These are phyloP conservation scores for Periconia sp. DNA, from an alignment of 2,329 filamentous ascomycete species.

Conservation along the genomic window DNA sequence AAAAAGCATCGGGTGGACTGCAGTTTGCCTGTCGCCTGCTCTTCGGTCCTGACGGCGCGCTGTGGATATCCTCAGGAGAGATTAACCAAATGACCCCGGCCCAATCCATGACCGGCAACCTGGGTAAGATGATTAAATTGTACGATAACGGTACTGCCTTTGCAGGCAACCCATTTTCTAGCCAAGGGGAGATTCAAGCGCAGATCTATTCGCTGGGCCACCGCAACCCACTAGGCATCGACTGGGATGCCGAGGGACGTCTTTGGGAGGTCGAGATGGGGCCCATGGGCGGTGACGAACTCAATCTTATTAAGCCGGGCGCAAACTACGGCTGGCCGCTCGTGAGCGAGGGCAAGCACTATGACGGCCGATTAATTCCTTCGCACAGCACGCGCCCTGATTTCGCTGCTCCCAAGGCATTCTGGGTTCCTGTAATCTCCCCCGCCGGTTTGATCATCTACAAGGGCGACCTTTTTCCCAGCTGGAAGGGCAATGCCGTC, in stretches of 20 bases:
- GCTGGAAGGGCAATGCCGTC: slow-evolving; percentile 20
- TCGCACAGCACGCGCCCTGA: slow-evolving; percentile 17
- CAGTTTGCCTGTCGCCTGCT: slow-evolving; percentile 19
- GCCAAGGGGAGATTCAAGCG: slow-evolving; percentile 14
- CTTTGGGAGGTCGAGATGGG: slow-evolving; percentile 22
- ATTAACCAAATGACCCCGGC: slow-evolving; percentile 20
- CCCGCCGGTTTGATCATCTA: slow-evolving; percentile 20
- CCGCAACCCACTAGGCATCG: slow-evolving; percentile 19
- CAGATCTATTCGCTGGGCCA: slow-evolving; percentile 20
- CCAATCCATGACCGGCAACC: slow-evolving; percentile 19
- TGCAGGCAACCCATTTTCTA: slow-evolving; percentile 18
- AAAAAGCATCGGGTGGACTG: slow-evolving; percentile 16
- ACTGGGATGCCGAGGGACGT: slow-evolving; percentile 18
- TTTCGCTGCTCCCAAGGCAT: slow-evolving; percentile 14
- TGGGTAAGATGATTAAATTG: slow-evolving; percentile 17
- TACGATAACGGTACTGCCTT: slow-evolving; percentile 22
- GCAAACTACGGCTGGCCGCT: slow-evolving; percentile 19
- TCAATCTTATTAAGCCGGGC: slow-evolving; percentile 17
- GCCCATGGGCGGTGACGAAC: slow-evolving; percentile 19
- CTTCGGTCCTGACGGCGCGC: slow-evolving; percentile 16
- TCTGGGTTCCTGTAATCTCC: slow-evolving; percentile 20
- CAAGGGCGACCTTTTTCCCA: slow-evolving; percentile 18
- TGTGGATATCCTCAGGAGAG: slow-evolving; percentile 19
- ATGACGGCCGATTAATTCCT: slow-evolving; percentile 14
- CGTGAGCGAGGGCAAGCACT: slow-evolving; percentile 16